These are phyloP conservation scores for Leccinum subrobustum DNA, from an alignment of 1,284 basidiomycete species.

Conservation along the genomic window DNA sequence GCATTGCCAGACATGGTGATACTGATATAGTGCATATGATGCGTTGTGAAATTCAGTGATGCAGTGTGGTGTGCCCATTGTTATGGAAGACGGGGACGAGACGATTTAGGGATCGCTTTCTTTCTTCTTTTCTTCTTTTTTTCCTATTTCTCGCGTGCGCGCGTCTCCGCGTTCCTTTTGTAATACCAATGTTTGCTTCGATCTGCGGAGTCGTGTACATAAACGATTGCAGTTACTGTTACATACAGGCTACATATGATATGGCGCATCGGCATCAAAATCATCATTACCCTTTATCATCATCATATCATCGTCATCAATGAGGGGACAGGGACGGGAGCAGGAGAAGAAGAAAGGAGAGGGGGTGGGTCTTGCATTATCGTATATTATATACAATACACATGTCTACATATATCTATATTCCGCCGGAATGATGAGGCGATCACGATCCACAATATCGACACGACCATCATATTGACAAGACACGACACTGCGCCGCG, in stretches of 20 bases:
- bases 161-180: background rate
- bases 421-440: background rate
- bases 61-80: slow-evolving; percentile 8
- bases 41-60: slow-evolving; percentile 28
- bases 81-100: slow-evolving; percentile 25
- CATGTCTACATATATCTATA: background rate
- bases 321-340: background rate
- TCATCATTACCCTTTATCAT: background rate
- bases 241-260: background rate
- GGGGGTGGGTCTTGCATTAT: background rate
- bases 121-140: background rate
- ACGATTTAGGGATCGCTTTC: slow-evolving; percentile 2
- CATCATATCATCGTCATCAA: background rate
- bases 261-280: background rate
- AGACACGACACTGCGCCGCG: background rate
- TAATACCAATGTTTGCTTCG: slow-evolving; percentile 12
- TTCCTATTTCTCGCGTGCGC: background rate
- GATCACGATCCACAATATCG: slow-evolving; percentile 12
- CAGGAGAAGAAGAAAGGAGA: background rate
- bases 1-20: slow-evolving; percentile 1
- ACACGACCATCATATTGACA: background rate
- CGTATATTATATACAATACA: background rate
- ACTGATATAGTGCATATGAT: background rate
- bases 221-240: background rate
- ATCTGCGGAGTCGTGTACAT: slow-evolving; percentile 27